These are phyloP conservation scores for Fusarium transvaalense DNA, from an alignment of 2,329 filamentous ascomycete species.

Conservation along the genomic window DNA sequence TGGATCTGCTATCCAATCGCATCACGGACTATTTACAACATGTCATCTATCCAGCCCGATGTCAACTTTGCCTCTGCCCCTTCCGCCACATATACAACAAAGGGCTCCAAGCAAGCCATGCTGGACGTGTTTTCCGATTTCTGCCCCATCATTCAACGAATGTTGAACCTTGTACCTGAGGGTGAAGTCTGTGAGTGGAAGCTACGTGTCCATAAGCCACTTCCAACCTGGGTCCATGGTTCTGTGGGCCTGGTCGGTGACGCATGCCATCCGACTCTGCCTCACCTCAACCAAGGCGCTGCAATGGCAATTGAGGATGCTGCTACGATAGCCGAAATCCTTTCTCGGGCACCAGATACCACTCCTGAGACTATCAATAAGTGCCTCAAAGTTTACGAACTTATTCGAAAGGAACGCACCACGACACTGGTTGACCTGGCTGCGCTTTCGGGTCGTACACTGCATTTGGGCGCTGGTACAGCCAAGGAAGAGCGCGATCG, in stretches of 20 bases:
- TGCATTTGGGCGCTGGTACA: slow-evolving; percentile 66
- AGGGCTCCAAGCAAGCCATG: slow-evolving; percentile 71
- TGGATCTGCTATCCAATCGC: slow-evolving; percentile 83
- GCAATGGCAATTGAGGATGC: slow-evolving; percentile 76
- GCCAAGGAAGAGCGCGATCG: slow-evolving; percentile 69
- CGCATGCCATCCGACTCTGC: slow-evolving; percentile 75
- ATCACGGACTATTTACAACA: slow-evolving; percentile 74
- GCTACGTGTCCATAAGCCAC: slow-evolving; percentile 67
- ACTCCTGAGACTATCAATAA: slow-evolving; percentile 58
- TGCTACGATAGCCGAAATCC: slow-evolving; percentile 67
- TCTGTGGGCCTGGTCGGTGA: slow-evolving; percentile 71
- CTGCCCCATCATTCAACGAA: slow-evolving; percentile 68
- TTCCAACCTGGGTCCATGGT: slow-evolving; percentile 70
- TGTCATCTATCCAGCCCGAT: slow-evolving; percentile 73
- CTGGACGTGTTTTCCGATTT: slow-evolving; percentile 72
- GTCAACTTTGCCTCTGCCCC: slow-evolving; percentile 69
- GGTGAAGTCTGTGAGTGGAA: slow-evolving; percentile 75
- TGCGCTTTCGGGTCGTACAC: slow-evolving; percentile 61
- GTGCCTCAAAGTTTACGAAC: slow-evolving; percentile 67
- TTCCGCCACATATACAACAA: slow-evolving; percentile 72
- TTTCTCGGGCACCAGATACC: slow-evolving; percentile 56
- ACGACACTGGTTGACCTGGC: slow-evolving; percentile 66
- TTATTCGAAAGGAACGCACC: slow-evolving; percentile 67
- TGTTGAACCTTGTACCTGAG: slow-evolving; percentile 71
- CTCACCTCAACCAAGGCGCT: slow-evolving; percentile 74